Evolutionary conservation across 106 monocot species (phyloP).

Genomic region (Allium fistulosum): DNA sequence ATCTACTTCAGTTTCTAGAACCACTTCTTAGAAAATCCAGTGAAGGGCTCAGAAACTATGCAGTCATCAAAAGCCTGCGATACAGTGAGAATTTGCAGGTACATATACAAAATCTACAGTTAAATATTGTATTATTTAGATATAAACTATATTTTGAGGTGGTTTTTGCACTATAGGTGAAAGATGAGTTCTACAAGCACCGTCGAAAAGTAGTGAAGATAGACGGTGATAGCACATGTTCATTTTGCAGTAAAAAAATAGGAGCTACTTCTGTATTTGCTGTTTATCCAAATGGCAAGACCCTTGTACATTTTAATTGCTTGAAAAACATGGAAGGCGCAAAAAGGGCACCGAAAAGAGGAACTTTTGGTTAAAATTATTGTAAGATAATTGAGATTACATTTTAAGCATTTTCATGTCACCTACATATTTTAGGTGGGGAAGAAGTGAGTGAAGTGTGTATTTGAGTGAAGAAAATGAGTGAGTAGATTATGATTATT

Average conservation of each 20-base stretch:
- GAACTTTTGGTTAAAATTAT: no score
- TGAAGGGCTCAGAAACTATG: constrained; percentile 74
- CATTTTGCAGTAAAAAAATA: constrained; percentile 84
- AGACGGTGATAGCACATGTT: constrained; percentile 79
- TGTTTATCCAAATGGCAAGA: constrained; percentile 94
- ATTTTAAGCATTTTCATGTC: background rate
- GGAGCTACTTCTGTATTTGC: constrained; percentile 85
- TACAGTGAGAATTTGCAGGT: constrained; percentile 85
- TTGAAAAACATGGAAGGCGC: constrained; percentile 17
- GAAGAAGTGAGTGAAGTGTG: no score
- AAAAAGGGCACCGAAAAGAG: background rate
- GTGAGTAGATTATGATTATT: no score
- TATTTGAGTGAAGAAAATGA: no score
- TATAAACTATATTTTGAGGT: background rate
- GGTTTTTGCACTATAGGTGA: constrained; percentile 38
- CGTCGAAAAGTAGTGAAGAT: constrained; percentile 64
- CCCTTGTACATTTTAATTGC: constrained; percentile 96
- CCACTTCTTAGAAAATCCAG: constrained; percentile 94
- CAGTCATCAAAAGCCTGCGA: constrained; percentile 77
- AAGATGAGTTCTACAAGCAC: constrained; percentile 75
- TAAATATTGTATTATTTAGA: background rate
- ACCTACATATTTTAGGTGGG: no score
- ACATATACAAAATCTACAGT: constrained; percentile 14
- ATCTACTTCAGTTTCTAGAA: constrained; percentile 82
- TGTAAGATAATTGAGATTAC: constrained; percentile 4